Evolutionary conservation across 164 flowering plant species (phyloP), one percentile per base, ranked within the genome.

Genomic region (Houttuynia cordata): DNA sequence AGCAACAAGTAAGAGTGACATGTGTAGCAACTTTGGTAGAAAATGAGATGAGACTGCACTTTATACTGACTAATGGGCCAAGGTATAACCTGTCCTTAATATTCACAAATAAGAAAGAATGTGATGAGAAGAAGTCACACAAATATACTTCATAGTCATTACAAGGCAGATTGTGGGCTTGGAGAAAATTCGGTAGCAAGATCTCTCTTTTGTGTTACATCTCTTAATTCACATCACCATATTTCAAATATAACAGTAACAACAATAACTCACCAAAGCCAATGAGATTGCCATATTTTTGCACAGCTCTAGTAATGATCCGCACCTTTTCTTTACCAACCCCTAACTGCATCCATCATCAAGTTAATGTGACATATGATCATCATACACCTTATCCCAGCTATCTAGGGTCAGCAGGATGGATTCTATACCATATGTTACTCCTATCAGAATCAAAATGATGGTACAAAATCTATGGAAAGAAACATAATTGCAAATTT

Each of bases 181-280:
- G 37, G 37, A 42, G n/a, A 42, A 8, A 10, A 42, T 42, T 42
- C 49, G 9, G 49, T 14, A 42, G 9, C 49, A 42, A 42, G 17
- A 42, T 4, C 8, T 3, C 6, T 30, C 6, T 30, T 30, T 30
- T 30, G 6, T 30, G 37, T 30, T 30, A n/a, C n/a, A n/a, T n/a
- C n/a, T 30, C 37, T 30, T 30, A 30, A 30, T 30, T 30, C 37
- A 30, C 37, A 30, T 30, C 4, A 30, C 37, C 2, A 30, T 30
- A 6, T 30, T 2, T 30, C 6, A 30, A 57, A 30, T 12, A 23
- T 22, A 23, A 1, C 4, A 54, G 15, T 22, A 54, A 10, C 22
- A n/a, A n/a, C n/a, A 8, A 47, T 42, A 57, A 75, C 86, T 81
- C 66, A 90, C 97, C 90, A 66, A 87, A 76, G 15, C 97, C 97